Base-by-base conservation (phyloP, 257 asterid species). In the Primulina tabacum region DNA sequence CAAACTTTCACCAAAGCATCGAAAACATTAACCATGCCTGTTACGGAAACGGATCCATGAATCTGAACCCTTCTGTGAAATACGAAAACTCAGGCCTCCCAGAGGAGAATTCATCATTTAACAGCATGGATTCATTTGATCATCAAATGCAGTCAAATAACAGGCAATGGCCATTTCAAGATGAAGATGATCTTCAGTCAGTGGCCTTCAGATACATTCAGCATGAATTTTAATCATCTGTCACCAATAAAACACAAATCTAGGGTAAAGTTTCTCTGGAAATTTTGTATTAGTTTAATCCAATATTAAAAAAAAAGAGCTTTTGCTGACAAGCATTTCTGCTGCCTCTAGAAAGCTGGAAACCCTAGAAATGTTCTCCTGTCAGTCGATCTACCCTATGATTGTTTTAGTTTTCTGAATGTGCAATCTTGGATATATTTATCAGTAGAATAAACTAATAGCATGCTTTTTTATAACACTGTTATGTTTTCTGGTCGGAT, bases 181-280 rank as follows among this genome's bases (percentile, higher is more conserved):
- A 83, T n/a, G 90, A 86, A 30, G 89, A 88, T 64, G 97, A 89
- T 28, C 95, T 90, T 28, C 90, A 81, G 65, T 82, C 95, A 9
- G 75, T 82, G 62, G 86, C 96, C 53, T 87, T 90, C 79, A 74
- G 95, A 87, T 87, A 77, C 21, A 70, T 83, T 67, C 77, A 73
- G n/a, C 87, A 81, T 21, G 68, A 80, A 73, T 79, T 70, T 57
- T 43, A 40, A 29, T 34, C 29, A 40, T 65, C 68, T 71, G 80
- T 75, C 32, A 71, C 61, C 28, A 66, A 1, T 32, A 55, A 26
- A 38, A 68, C 37, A n/a, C 20, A 37, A 24, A 21, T 69, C 71
- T 65, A 63, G 73, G 73, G 34, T 30, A 73, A 60, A 32, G 55
- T 30, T 57, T 40, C 2, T 57, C n/a, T 69, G 64, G 47, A 76